Conservation (phyloP, 768 basidiomycete genomes). For the Pilatotrama ljubarskyi region DNA sequence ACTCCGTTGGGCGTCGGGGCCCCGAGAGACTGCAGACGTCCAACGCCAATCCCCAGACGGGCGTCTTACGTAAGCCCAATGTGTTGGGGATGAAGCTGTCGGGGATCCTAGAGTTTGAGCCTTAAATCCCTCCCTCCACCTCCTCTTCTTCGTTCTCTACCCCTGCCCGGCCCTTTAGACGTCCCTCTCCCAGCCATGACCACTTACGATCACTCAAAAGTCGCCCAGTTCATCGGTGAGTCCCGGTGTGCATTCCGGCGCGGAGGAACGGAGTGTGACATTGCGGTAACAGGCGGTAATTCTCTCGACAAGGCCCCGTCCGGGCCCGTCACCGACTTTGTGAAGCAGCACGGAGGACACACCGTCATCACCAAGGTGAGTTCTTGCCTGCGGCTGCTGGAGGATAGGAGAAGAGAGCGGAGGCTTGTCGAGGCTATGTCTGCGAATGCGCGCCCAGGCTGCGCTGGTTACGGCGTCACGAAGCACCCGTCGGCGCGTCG, state of each 20-base stretch:
- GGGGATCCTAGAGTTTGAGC: background rate
- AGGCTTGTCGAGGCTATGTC: background rate
- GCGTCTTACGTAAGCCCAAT: slow-evolving; percentile 18
- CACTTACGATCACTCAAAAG: slow-evolving; percentile 56
- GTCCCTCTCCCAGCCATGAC: slow-evolving; percentile 27
- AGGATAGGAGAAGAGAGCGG: background rate
- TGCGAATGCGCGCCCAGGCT: background rate
- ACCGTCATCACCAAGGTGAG: slow-evolving; percentile 96
- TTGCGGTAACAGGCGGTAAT: slow-evolving; percentile 74
- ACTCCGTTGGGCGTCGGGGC: slow-evolving; percentile 2
- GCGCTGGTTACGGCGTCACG: background rate
- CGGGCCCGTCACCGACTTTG: slow-evolving; percentile 86
- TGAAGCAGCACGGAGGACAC: slow-evolving; percentile 88
- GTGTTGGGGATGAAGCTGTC: slow-evolving; percentile 20
- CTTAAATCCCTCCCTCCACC: slow-evolving; percentile 11
- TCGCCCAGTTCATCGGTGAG: slow-evolving; percentile 64
- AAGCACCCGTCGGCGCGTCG: background rate
- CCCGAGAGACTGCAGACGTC: slow-evolving; percentile 9
- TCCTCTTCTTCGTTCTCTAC: slow-evolving; percentile 1
- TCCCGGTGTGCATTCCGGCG: slow-evolving; percentile 17
- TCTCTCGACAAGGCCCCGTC: slow-evolving; percentile 81
- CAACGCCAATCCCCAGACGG: slow-evolving; percentile 17
- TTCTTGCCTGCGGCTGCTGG: background rate
- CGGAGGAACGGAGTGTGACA: slow-evolving; percentile 11
- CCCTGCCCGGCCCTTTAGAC: background rate